Evolutionary conservation across 2,329 filamentous ascomycete genomes (phyloP), one percentile per base, ranked within the genome.

Genomic region (Fusarium citri): DNA sequence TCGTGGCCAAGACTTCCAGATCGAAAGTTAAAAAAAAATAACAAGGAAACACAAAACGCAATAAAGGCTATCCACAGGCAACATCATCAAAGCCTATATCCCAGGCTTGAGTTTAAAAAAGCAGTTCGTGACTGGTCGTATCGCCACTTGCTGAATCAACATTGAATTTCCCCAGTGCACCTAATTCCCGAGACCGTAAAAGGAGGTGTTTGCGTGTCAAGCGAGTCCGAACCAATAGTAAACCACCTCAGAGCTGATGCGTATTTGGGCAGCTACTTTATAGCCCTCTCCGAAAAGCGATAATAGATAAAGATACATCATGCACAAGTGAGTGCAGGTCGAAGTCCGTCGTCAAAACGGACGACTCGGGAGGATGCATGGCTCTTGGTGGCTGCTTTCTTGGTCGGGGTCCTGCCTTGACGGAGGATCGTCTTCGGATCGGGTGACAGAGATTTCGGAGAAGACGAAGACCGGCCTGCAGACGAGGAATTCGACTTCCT

Each of bases 391-490:
- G 79, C 77, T 68, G 68, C 69, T 69, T 74, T 75, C 67, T 74
- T 76, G 73, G 73, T 73, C 68, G 74, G 72, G 74, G 80, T 75
- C 76, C 75, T 81, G 78, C 78, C 79, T 73, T 82, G 83, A 77
- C 80, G 82, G 68, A 81, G 78, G 72, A 82, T 82, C 77, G 82
- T 80, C 76, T 82, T 84, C 63, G 76, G 77, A 78, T 82, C 77
- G 60, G 78, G 76, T 72, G 80, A 80, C 75, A 78, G 73, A 71
- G 80, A 73, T 71, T 78, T 77, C 56, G 81, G 76, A 77, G 83
- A 81, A 79, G 80, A 78, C 80, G 81, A 83, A 83, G 86, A 89
- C 87, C 87, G 87, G 87, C 86, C 87, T 86, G 85, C 85, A 85
- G 86, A 86, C 81, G 78, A 80, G 77, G 82, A 80, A 74, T 75